A percentile compares a stretch with the other conserved stretches of the same genome.
Evolutionary conservation across 352 stramenopile genomes (phyloP).

Genomic region (Achlya hypogyna): DNA sequence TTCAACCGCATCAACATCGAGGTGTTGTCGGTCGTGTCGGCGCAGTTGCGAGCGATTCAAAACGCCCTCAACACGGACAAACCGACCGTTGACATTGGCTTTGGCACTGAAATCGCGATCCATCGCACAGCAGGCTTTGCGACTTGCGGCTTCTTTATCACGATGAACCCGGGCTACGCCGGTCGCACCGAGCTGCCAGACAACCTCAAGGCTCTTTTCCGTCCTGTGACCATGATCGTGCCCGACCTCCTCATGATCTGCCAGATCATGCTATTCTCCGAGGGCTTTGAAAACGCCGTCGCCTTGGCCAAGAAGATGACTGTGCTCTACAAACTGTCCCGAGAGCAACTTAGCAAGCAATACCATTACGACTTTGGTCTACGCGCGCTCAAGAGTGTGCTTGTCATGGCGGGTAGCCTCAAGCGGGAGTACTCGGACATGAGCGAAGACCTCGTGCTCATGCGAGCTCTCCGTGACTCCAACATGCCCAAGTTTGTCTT

Average conservation of each 20-base stretch:
- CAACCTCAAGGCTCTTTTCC: constrained; percentile 90
- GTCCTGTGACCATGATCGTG: constrained; percentile 91
- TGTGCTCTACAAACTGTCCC: constrained; percentile 92
- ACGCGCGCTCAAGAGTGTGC: constrained; percentile 87
- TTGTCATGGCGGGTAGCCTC: constrained; percentile 90
- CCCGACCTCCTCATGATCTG: constrained; percentile 88
- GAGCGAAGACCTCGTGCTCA: constrained; percentile 91
- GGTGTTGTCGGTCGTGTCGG: constrained; percentile 76
- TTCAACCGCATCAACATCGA: constrained; percentile 87
- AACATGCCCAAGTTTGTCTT: constrained; percentile 98
- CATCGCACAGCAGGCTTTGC: constrained; percentile 88
- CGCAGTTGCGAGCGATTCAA: constrained; percentile 86
- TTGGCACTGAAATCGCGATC: constrained; percentile 85
- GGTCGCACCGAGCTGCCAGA: constrained; percentile 87
- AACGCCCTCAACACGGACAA: constrained; percentile 90
- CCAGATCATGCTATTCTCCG: constrained; percentile 92
- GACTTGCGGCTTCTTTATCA: constrained; percentile 93
- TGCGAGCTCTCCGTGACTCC: constrained; percentile 90
- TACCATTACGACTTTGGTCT: constrained; percentile 96
- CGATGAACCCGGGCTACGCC: constrained; percentile 91
- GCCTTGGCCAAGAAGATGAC: constrained; percentile 90
- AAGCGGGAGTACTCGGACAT: constrained; percentile 91
- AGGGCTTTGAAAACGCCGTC: constrained; percentile 88
- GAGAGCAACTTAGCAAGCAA: constrained; percentile 92
- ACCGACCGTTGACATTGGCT: constrained; percentile 86